Conservation (phyloP, 345 rosid genomes). For the Lenwebbia sp. region DNA sequence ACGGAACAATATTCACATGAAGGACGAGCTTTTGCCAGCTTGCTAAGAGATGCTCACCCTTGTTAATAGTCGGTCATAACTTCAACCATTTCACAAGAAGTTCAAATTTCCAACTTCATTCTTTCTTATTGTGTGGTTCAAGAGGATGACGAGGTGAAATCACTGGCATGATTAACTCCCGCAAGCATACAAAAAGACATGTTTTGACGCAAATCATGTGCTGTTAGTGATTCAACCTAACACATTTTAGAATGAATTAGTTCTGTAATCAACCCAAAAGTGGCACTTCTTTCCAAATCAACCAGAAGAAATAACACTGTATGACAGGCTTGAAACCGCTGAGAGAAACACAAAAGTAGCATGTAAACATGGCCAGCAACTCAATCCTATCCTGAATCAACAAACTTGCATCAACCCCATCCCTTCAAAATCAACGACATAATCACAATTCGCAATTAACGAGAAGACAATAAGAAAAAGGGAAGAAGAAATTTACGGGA, state of each 20-base stretch:
- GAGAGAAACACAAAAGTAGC: neutral
- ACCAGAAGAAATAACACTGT: neutral
- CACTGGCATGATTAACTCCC: neutral
- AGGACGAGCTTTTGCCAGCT: neutral
- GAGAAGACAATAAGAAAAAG: neutral
- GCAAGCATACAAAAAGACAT: neutral
- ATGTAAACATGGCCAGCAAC: neutral
- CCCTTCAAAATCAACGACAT: neutral
- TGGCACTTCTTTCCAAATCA: neutral
- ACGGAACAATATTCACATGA: neutral
- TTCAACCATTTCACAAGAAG: neutral
- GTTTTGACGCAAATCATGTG: neutral
- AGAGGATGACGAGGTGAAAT: neutral
- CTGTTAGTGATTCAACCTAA: neutral
- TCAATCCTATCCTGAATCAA: neutral
- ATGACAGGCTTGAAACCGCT: neutral
- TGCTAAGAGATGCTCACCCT: neutral
- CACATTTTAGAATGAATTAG: neutral
- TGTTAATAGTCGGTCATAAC: neutral
- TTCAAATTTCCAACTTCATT: neutral
- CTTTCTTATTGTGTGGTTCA: neutral
- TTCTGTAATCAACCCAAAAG: neutral
- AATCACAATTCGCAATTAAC: neutral
- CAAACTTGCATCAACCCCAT: neutral
- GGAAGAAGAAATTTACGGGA: slow-evolving; percentile 49